Conservation (phyloP, 140 eudicot species). For the Erigeron philadelphicus region DNA sequence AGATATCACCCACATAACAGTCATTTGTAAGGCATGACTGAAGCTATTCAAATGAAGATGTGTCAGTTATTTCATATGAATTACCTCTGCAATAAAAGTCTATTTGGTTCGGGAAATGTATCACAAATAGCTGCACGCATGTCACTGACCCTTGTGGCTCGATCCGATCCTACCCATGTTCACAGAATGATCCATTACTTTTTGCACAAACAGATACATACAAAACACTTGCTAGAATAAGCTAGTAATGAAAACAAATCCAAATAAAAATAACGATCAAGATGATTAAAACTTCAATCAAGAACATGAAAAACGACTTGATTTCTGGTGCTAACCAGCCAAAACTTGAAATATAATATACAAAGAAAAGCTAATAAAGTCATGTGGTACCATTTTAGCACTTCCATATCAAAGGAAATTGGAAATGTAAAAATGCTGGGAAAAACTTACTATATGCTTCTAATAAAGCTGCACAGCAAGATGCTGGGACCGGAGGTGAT, state of each 20-base stretch:
- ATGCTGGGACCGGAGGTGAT: slow-evolving; percentile 95
- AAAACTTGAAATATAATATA: too few relatives aligned
- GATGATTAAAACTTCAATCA: too few relatives aligned
- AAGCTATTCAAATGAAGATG: not conserved
- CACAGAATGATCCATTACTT: not conserved
- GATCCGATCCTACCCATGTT: slow-evolving; percentile 55
- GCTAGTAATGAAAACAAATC: too few relatives aligned
- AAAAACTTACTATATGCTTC: slow-evolving; percentile 80
- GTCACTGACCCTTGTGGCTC: slow-evolving; percentile 56
- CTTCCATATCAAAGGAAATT: not conserved
- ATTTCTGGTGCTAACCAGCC: too few relatives aligned
- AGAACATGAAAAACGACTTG: too few relatives aligned
- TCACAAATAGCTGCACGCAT: slow-evolving; percentile 86
- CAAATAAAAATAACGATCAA: too few relatives aligned
- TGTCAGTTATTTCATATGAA: not conserved
- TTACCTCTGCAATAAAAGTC: slow-evolving; percentile 86
- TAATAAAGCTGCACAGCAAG: slow-evolving; percentile 88
- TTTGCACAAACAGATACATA: too few relatives aligned
- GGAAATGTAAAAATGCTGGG: not conserved
- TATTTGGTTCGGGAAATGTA: slow-evolving; percentile 97
- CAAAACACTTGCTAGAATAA: too few relatives aligned
- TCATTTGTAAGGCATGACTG: not conserved
- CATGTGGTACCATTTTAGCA: not conserved
- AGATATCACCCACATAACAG: not conserved
- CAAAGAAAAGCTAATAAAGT: too few relatives aligned